Evolutionary conservation across 257 asterid genomes (phyloP).

Genomic region (Anisodus tanguticus): DNA sequence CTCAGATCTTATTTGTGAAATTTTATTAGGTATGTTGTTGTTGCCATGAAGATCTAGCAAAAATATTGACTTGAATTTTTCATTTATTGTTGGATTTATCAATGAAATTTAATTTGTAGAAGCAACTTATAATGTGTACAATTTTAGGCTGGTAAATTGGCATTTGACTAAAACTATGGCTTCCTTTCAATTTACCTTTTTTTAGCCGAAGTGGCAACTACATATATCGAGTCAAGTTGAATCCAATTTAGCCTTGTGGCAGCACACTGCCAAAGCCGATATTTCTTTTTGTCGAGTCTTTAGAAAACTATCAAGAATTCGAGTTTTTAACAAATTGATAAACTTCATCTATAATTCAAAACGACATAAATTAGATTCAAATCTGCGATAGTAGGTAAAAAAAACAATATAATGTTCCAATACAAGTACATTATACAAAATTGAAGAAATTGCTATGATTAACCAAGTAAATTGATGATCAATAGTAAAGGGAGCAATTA

Average conservation of each 20-base stretch:
- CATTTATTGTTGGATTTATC: neutral
- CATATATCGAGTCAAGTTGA: too few species aligned
- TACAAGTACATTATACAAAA: too few species aligned
- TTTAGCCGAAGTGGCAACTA: neutral
- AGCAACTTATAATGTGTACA: neutral
- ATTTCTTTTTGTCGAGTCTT: too few species aligned
- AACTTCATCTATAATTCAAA: neutral
- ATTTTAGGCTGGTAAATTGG: neutral
- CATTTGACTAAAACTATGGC: neutral
- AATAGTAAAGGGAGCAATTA: too few species aligned
- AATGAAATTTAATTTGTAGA: neutral
- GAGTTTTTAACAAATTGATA: neutral
- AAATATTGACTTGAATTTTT: neutral
- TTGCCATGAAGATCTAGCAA: neutral
- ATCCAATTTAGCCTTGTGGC: too few species aligned
- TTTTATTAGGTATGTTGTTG: too few species aligned
- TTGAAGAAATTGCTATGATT: too few species aligned
- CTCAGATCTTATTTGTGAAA: too few species aligned
- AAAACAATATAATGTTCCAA: too few species aligned
- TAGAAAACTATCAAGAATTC: neutral
- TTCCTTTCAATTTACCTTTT: neutral
- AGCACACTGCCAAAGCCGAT: too few species aligned
- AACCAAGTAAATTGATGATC: too few species aligned
- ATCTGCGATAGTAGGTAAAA: neutral
- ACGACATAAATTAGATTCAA: neutral